These are phyloP conservation scores for Aethionema arabicum DNA, from an alignment of 345 rosid species.

Conservation along the genomic window DNA sequence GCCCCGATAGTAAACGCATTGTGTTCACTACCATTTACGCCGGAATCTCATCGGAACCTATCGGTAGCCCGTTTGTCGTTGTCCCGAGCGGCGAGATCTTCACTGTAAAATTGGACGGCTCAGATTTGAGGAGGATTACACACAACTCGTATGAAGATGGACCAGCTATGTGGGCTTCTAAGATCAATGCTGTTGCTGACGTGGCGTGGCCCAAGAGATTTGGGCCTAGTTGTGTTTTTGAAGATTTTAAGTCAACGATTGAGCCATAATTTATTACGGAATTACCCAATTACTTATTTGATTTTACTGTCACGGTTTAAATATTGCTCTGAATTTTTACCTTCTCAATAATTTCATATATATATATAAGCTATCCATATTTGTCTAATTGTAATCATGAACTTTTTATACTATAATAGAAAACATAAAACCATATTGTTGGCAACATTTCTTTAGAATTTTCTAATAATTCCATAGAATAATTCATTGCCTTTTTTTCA, in stretches of 20 bases:
- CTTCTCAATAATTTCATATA: neutral
- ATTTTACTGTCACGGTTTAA: too few species aligned
- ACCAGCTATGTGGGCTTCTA: constrained; percentile 66
- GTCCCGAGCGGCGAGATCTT: constrained; percentile 85
- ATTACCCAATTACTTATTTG: too few species aligned
- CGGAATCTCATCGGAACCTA: constrained; percentile 80
- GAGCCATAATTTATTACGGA: neutral
- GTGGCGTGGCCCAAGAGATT: constrained; percentile 48
- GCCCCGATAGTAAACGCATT: constrained; percentile 65
- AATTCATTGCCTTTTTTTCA: too few species aligned
- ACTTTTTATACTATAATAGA: too few species aligned
- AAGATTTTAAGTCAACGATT: constrained; percentile 66
- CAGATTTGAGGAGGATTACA: constrained; percentile 68
- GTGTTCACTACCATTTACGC: constrained; percentile 69
- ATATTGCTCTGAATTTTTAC: neutral
- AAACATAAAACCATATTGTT: too few species aligned
- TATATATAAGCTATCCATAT: neutral
- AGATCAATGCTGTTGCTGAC: constrained; percentile 48
- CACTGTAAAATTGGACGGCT: constrained; percentile 69
- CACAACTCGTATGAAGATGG: constrained; percentile 87
- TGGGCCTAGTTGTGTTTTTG: constrained; percentile 50
- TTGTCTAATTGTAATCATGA: too few species aligned
- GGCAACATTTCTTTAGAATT: too few species aligned
- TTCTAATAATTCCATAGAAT: too few species aligned
- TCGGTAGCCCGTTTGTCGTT: constrained; percentile 67